Conservation (phyloP, 306 rosid genomes). For the Pyrus pyrifolia region DNA sequence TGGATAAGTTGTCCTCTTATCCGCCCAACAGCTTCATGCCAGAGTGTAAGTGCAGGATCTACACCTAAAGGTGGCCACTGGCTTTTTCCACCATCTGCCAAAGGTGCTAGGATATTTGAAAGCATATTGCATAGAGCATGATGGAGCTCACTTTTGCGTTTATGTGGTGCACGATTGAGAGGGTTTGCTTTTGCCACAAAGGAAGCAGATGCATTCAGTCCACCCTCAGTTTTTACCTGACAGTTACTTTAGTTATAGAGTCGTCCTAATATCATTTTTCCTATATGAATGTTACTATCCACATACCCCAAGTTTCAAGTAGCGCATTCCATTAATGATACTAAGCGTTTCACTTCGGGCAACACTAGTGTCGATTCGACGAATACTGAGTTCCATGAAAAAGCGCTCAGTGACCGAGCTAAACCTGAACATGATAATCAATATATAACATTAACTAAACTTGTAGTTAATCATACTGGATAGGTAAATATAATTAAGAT, state of each 20-base stretch:
- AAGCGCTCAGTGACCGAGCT: conserved; percentile 97
- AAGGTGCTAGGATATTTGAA: conserved; percentile 91
- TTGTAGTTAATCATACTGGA: neutral
- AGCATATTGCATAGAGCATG: conserved; percentile 97
- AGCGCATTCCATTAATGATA: conserved; percentile 98
- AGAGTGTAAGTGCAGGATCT: conserved; percentile 86
- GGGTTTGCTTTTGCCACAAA: conserved; percentile 99
- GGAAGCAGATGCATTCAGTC: conserved; percentile 96
- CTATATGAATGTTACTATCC: conserved; percentile 10
- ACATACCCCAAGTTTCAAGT: conserved; percentile 95
- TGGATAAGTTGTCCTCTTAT: conserved; percentile 72
- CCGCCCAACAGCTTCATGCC: conserved; percentile 99
- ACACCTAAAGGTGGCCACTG: conserved; percentile 99
- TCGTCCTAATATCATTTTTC: conserved; percentile 14
- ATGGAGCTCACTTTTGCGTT: conserved; percentile 96
- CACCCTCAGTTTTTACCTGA: conserved; percentile 98
- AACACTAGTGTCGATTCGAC: conserved; percentile 78
- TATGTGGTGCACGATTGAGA: conserved; percentile 85
- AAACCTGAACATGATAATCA: conserved; percentile 48
- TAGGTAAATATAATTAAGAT: neutral
- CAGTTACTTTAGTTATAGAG: conserved; percentile 32
- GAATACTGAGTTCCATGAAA: conserved; percentile 95
- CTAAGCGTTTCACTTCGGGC: conserved; percentile 97
- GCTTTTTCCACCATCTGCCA: conserved; percentile 97
- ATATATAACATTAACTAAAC: neutral